These are phyloP conservation scores for Komagataella mondaviorum DNA, from an alignment of 805 yeast species.

Conservation along the genomic window DNA sequence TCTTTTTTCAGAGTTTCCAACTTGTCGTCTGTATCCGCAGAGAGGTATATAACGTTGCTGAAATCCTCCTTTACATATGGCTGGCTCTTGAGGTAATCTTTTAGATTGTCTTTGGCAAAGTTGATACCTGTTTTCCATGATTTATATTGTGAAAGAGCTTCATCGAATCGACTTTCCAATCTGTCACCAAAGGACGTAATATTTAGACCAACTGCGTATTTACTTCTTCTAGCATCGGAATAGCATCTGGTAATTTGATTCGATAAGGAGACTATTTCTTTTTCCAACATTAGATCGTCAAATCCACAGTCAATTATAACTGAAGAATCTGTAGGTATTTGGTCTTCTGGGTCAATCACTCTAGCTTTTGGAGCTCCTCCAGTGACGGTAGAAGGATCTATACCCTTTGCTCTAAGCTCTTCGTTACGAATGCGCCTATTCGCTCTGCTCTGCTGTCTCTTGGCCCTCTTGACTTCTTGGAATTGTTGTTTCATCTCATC, in stretches of 20 bases:
- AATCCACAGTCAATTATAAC: conserved; percentile 82
- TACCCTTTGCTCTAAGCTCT: conserved; percentile 23
- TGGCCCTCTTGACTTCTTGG: conserved; percentile 36
- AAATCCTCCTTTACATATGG: conserved; percentile 16
- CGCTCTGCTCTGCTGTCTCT: conserved; percentile 29
- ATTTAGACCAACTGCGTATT: conserved; percentile 39
- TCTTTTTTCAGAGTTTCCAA: conserved; percentile 52
- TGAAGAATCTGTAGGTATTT: conserved; percentile 31
- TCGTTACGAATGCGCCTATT: conserved; percentile 15
- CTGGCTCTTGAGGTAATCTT: conserved; percentile 9
- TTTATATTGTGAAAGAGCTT: conserved; percentile 39
- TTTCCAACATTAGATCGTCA: conserved; percentile 78
- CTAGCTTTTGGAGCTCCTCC: conserved; percentile 14
- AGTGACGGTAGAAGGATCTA: conserved; percentile 20
- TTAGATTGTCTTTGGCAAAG: conserved; percentile 28
- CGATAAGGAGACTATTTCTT: conserved; percentile 54
- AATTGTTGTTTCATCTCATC: conserved; percentile 11
- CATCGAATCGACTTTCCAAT: conserved; percentile 57
- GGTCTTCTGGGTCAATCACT: conserved; percentile 27
- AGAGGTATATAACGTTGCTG: conserved; percentile 47
- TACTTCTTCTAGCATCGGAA: conserved; percentile 57
- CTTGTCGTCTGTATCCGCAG: conserved; percentile 76
- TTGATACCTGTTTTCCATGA: conserved; percentile 48
- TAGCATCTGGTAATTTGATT: conserved; percentile 76
- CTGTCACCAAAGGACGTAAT: conserved; percentile 56